A percentile compares a stretch with the other conserved stretches of the same genome.
Evolutionary conservation across 2,329 filamentous ascomycete species (phyloP).

Genomic region (Diaporthe aspalathi): DNA sequence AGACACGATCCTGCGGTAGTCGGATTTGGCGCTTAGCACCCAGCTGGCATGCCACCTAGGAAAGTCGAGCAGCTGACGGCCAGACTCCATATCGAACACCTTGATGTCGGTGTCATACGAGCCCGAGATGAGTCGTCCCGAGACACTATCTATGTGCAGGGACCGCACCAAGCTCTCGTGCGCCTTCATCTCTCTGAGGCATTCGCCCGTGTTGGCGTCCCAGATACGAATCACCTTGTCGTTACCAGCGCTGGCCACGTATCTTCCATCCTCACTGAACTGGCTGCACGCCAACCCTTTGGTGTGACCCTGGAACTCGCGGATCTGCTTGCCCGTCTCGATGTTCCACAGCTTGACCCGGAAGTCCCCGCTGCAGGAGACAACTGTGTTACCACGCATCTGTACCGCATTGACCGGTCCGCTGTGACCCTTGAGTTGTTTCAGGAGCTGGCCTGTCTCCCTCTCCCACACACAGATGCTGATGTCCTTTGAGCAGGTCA

Average conservation of each 20-base stretch:
- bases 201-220: constrained; percentile 89
- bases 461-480: constrained; percentile 97
- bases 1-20: constrained; percentile 93
- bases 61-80: constrained; percentile 82
- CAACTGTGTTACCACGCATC: constrained; percentile 90
- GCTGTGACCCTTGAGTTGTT: constrained; percentile 84
- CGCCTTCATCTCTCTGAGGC: constrained; percentile 82
- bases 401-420: constrained; percentile 98
- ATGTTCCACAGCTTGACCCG: constrained; percentile 96
- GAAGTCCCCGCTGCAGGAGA: constrained; percentile 94
- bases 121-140: constrained; percentile 87
- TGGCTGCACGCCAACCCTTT: constrained; percentile 96
- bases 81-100: constrained; percentile 88
- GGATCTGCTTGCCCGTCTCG: constrained; percentile 85
- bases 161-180: constrained; percentile 90
- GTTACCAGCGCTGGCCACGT: constrained; percentile 93
- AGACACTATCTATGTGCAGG: constrained; percentile 88
- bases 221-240: constrained; percentile 97
- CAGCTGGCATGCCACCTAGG: constrained; percentile 97
- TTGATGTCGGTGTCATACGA: constrained; percentile 97
- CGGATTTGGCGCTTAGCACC: constrained; percentile 95
- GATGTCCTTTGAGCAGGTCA: constrained; percentile 96
- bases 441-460: constrained; percentile 77
- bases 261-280: constrained; percentile 94
- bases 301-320: constrained; percentile 90